phyloP scores from a whole-genome alignment of 1,284 basidiomycete genomes.

The Pholiota adiposa region DNA sequence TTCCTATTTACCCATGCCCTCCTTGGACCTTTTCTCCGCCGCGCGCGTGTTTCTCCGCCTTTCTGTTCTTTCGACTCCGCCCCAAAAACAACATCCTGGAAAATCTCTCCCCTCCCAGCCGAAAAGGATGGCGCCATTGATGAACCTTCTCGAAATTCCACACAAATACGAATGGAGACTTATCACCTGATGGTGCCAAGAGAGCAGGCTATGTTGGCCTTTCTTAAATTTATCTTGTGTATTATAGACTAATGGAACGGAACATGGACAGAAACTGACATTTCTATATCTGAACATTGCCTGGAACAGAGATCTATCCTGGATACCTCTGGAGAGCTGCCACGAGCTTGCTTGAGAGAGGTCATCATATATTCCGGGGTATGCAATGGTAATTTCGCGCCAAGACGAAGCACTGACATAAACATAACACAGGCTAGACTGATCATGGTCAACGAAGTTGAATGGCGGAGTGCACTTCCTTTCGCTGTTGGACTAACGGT shows the following conservation, averaged over 20 bases:
- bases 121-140: constrained; percentile 34
- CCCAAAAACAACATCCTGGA: too few species aligned
- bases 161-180: constrained; percentile 35
- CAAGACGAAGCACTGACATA: too few species aligned
- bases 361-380: constrained; percentile 41
- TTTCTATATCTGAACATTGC: constrained; percentile 38
- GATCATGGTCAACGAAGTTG: constrained; percentile 33
- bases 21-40: too few species aligned
- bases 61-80: too few species aligned
- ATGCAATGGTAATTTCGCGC: neutral
- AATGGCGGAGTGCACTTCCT: constrained; percentile 23
- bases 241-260: neutral
- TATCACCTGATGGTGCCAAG: constrained; percentile 37
- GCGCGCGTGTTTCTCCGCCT: too few species aligned
- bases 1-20: too few species aligned
- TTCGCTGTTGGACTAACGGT: constrained; percentile 30
- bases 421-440: constrained; percentile 23
- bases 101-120: constrained; percentile 38
- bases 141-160: constrained; percentile 39
- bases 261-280: constrained; percentile 41
- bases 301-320: constrained; percentile 40
- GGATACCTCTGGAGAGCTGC: constrained; percentile 37
- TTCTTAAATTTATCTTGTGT: neutral
- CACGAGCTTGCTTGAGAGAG: constrained; percentile 42
- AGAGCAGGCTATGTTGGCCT: constrained; percentile 31